A percentile compares a stretch with the other conserved stretches of the same genome.
Evolutionary conservation across 2,329 filamentous ascomycete genomes (phyloP).

Genomic region (Aspergillus ochraceoroseus): DNA sequence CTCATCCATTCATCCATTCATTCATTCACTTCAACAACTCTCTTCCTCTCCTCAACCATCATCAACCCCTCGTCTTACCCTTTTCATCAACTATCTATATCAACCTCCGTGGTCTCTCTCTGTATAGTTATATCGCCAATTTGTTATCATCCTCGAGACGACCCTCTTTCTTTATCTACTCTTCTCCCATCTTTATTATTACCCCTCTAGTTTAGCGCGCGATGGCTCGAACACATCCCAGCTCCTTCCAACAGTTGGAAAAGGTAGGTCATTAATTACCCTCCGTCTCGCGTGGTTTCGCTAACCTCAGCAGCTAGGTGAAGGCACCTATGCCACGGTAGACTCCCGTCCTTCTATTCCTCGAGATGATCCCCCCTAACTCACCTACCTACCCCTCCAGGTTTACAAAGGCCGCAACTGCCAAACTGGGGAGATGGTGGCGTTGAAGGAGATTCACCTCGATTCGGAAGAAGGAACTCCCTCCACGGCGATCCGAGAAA

Average conservation of each 20-base stretch:
- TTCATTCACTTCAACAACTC: too few relatives aligned
- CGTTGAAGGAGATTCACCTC: constrained; percentile 17
- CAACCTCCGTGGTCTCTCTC: too few relatives aligned
- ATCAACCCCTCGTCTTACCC: neutral
- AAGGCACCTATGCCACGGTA: constrained; percentile 19
- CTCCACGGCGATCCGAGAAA: constrained; percentile 93
- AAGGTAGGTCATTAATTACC: constrained; percentile 8
- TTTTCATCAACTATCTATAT: neutral
- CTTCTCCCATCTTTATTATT: neutral
- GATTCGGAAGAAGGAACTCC: constrained; percentile 81
- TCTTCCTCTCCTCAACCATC: constrained; percentile 2
- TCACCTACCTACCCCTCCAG: constrained; percentile 8
- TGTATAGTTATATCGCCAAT: too few relatives aligned
- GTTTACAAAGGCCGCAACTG: constrained; percentile 19
- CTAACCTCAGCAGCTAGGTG: constrained; percentile 11
- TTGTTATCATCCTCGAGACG: too few relatives aligned
- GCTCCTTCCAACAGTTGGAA: constrained; percentile 16
- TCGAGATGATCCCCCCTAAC: constrained; percentile 6
- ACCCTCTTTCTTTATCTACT: neutral
- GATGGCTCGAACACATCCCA: constrained; percentile 14
- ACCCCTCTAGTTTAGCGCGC: neutral
- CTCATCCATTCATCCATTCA: constrained; percentile 3
- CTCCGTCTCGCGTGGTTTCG: neutral
- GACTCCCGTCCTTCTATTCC: neutral
- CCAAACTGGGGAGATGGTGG: constrained; percentile 17